phyloP scores from a whole-genome alignment of 768 basidiomycete genomes.

The Nevesoporus exiguus region DNA sequence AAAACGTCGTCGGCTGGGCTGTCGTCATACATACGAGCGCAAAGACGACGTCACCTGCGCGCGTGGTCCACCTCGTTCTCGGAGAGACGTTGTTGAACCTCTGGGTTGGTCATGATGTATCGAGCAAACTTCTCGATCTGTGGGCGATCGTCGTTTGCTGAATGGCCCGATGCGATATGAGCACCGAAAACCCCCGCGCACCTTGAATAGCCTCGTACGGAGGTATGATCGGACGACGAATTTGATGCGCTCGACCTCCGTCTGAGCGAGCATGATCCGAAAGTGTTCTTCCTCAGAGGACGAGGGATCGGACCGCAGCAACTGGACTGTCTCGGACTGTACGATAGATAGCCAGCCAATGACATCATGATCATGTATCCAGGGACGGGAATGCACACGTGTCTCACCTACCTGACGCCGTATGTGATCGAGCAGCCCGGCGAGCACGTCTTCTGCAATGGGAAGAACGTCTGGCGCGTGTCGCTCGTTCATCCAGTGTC shows the following conservation, averaged over 20 bases:
- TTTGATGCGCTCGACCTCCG: slow-evolving; percentile 91
- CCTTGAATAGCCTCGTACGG: slow-evolving; percentile 83
- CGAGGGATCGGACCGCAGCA: slow-evolving; percentile 72
- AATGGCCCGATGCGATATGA: background rate
- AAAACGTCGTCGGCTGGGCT: background rate
- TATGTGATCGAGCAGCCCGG: slow-evolving; percentile 68
- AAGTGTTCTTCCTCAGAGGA: slow-evolving; percentile 93
- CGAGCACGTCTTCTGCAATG: slow-evolving; percentile 65
- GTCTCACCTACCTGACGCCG: slow-evolving; percentile 67
- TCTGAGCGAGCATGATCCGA: slow-evolving; percentile 88
- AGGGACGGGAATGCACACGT: background rate
- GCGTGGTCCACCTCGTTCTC: slow-evolving; percentile 82
- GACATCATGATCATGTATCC: background rate
- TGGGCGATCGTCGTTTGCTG: background rate
- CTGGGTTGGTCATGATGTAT: slow-evolving; percentile 66
- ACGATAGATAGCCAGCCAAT: background rate
- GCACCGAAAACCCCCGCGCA: slow-evolving; percentile 23
- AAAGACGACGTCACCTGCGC: slow-evolving; percentile 46
- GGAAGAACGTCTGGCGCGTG: slow-evolving; percentile 78
- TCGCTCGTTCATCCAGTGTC: slow-evolving; percentile 86
- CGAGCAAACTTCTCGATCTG: slow-evolving; percentile 90
- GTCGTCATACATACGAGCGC: background rate
- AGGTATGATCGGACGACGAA: slow-evolving; percentile 90
- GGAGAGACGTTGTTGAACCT: slow-evolving; percentile 75
- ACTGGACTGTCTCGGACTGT: slow-evolving; percentile 76